Evolutionary conservation across 1,139 yeast genomes (phyloP), one percentile per base, ranked within the genome.

Genomic region (Yamadazyma friedrichii): DNA sequence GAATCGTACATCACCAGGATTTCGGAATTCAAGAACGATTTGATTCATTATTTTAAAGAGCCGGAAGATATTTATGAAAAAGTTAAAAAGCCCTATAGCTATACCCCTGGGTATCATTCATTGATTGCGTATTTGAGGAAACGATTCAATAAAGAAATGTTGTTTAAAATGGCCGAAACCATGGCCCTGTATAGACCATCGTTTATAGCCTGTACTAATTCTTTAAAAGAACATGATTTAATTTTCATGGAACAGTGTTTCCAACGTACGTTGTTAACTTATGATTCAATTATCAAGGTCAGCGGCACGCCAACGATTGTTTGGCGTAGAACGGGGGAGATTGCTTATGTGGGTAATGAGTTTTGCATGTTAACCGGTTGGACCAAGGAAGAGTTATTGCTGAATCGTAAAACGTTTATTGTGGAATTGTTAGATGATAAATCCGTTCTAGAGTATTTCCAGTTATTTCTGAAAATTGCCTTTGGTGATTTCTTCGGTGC

Each of bases 231-330:
- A 51, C 95, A 88, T 38, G 98, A 93, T 59, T 70, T 91, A 56
- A 86, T 91, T 6, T 93, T 93, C 55, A 89, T 93, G 88, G 98
- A 93, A 56, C 95, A 91, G 64, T 88, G 96, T 53, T 91, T 91
- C 65, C 98, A 93, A 60, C 67, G 98, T 37, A 89, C 98, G 0
- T 65, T 93, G 36, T 65, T 91, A 36, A 96, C 95, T 46, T 93
- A 89, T 59, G 94, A 88, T 50, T 86, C 83, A 58, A 87, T 87
- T 58, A 85, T 93, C 32, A 73, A 82, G 15, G 80, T 85, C 17
- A 82, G 91, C 35, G 97, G 97, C 0, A 91, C 98, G 0, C 98
- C 98, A 0, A 89, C 97, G 0, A 79, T 91, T 22, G 93, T 89
- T 5, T 93, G 98, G 98, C 71, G 98, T 49, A 73, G 98, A 43